Conservation (phyloP, 352 stramenopile genomes). For the Hyaloperonospora brassicae region DNA sequence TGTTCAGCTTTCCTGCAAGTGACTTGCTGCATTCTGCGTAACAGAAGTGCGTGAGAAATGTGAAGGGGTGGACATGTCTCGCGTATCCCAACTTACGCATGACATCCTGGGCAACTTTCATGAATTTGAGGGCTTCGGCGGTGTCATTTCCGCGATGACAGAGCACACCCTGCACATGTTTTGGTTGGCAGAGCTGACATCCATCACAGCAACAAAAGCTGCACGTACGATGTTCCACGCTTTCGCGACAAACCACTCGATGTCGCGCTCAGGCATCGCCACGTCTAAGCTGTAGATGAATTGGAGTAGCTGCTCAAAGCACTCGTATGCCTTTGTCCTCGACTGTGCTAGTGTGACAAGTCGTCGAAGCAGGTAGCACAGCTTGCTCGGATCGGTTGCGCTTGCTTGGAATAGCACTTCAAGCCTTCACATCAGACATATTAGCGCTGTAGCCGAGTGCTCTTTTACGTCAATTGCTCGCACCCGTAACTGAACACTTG, state of each 20-base stretch:
- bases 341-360: slow-evolving; percentile 45
- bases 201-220: neutral
- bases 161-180: slow-evolving; percentile 26
- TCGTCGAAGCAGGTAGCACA: slow-evolving; percentile 59
- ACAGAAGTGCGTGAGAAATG: slow-evolving; percentile 2
- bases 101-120: slow-evolving; percentile 34
- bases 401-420: slow-evolving; percentile 50
- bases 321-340: slow-evolving; percentile 38
- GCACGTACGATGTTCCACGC: slow-evolving; percentile 65
- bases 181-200: slow-evolving; percentile 4
- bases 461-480: neutral
- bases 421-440: slow-evolving; percentile 29
- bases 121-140: slow-evolving; percentile 32
- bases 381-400: slow-evolving; percentile 19
- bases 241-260: slow-evolving; percentile 70
- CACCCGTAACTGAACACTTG: slow-evolving; percentile 61
- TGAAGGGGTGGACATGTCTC: neutral
- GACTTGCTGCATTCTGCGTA: slow-evolving; percentile 27
- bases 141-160: slow-evolving; percentile 27
- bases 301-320: slow-evolving; percentile 59
- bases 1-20: slow-evolving; percentile 25
- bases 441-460: neutral
- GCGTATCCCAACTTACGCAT: slow-evolving; percentile 27
- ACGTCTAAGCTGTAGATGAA: slow-evolving; percentile 42
- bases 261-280: slow-evolving; percentile 34